These are phyloP conservation scores for Neonectria faginata DNA, from an alignment of 2,329 filamentous ascomycete genomes.

Conservation along the genomic window DNA sequence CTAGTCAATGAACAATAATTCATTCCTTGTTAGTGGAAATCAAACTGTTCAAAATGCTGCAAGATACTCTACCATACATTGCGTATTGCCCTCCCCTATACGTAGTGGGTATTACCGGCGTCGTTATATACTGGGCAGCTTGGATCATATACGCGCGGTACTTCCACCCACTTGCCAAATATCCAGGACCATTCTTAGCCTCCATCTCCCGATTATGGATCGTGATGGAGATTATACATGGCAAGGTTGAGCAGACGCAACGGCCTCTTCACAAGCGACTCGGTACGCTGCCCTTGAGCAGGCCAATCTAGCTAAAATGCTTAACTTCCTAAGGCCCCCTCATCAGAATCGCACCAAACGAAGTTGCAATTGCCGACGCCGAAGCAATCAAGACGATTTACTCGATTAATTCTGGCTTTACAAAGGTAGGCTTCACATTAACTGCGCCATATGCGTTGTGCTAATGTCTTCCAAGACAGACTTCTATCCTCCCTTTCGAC, in stretches of 20 bases:
- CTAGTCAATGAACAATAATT: no score
- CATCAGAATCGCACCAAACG: background rate
- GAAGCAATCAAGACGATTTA: slow-evolving; percentile 18
- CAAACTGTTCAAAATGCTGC: background rate
- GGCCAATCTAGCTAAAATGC: background rate
- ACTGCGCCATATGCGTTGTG: no score
- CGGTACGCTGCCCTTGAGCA: background rate
- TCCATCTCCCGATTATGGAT: slow-evolving; percentile 16
- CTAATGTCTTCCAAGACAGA: slow-evolving; percentile 1
- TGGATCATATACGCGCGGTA: slow-evolving; percentile 15
- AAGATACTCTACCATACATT: background rate
- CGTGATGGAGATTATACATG: background rate
- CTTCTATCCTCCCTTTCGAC: slow-evolving; percentile 10
- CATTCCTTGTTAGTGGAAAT: no score
- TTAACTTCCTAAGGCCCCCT: background rate
- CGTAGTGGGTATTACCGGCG: background rate
- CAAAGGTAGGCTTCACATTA: background rate
- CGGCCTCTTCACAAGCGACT: slow-evolving; percentile 1
- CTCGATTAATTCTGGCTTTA: slow-evolving; percentile 3
- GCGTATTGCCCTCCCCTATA: no score
- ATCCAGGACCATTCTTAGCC: slow-evolving; percentile 16
- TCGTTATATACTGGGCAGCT: slow-evolving; percentile 4
- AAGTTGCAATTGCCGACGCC: no score
- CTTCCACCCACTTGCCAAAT: slow-evolving; percentile 14
- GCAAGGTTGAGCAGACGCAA: slow-evolving; percentile 5